Evolutionary conservation across 2,329 filamentous ascomycete species (phyloP).

Genomic region (Colletotrichum viniferum): DNA sequence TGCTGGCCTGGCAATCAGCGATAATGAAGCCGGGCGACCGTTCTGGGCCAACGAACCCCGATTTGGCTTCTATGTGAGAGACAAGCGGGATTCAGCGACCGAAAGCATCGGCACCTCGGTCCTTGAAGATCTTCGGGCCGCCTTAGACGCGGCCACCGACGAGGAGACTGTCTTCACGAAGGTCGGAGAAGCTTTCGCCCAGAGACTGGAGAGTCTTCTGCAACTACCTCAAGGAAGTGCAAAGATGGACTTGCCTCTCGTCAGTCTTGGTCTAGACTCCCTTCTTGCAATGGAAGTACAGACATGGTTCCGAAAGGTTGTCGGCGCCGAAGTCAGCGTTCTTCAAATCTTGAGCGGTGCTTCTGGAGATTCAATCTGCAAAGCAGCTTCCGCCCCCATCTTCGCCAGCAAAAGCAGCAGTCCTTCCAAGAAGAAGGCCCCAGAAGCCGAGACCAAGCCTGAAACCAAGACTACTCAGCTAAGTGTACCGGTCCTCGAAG

Average conservation of each 20-base stretch:
- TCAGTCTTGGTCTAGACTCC: neutral
- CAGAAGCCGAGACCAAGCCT: accelerated
- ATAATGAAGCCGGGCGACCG: neutral
- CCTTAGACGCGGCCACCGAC: neutral
- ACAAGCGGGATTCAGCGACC: neutral
- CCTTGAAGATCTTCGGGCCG: neutral
- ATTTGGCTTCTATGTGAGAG: neutral
- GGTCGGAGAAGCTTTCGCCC: neutral
- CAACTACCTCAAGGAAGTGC: neutral
- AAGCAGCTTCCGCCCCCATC: neutral
- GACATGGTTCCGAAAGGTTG: neutral
- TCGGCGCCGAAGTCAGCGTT: neutral
- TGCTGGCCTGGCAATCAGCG: conserved; percentile 23
- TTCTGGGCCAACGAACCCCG: neutral
- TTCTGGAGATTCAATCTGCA: neutral
- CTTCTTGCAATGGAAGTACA: neutral
- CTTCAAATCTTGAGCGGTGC: neutral
- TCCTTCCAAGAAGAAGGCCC: accelerated
- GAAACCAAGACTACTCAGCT: neutral
- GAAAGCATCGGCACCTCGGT: neutral
- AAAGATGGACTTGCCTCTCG: neutral
- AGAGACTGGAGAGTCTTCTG: neutral
- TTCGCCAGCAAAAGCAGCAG: neutral
- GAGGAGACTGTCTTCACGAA: neutral
- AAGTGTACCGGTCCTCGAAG: neutral